These are phyloP conservation scores for Aspergillus costaricaensis DNA, from an alignment of 2,329 filamentous ascomycete genomes.

Conservation along the genomic window DNA sequence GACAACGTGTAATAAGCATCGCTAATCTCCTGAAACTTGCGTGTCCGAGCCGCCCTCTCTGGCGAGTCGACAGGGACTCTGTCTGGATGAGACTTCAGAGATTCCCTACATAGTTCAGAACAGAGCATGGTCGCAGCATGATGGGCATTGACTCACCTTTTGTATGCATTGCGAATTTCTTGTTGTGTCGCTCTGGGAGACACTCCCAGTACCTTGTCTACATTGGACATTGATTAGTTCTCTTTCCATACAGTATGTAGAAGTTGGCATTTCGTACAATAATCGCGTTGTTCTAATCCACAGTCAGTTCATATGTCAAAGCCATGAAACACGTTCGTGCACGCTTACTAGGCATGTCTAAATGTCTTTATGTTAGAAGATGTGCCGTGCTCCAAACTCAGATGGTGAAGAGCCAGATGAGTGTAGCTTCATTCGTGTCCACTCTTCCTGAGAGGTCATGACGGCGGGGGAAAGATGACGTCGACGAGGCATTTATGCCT, in stretches of 20 bases:
- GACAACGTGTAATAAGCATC: conserved; percentile 92
- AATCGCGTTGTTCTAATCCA: conserved; percentile 37
- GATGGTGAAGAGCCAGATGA: background rate
- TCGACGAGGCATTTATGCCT: background rate
- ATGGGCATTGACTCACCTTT: conserved; percentile 61
- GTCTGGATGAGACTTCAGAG: conserved; percentile 90
- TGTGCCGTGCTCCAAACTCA: background rate
- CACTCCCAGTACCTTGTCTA: conserved; percentile 75
- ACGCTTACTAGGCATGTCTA: background rate
- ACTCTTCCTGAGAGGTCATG: background rate
- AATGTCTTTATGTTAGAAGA: background rate
- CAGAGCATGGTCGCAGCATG: background rate
- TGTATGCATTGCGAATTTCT: conserved; percentile 93
- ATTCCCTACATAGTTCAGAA: conserved; percentile 60
- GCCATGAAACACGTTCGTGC: too few relatives aligned
- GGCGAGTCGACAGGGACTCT: conserved; percentile 81
- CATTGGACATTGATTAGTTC: conserved; percentile 9
- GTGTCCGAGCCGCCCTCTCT: conserved; percentile 77
- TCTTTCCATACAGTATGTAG: background rate
- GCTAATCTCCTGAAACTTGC: conserved; percentile 87
- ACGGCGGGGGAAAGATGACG: background rate
- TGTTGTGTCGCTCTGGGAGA: conserved; percentile 72
- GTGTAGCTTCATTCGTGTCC: background rate
- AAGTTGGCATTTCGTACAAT: conserved; percentile 38
- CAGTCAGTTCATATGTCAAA: conserved; percentile 1